These are phyloP conservation scores for Aspergillus fumigatiaffinis DNA, from an alignment of 2,329 filamentous ascomycete species.

Conservation along the genomic window DNA sequence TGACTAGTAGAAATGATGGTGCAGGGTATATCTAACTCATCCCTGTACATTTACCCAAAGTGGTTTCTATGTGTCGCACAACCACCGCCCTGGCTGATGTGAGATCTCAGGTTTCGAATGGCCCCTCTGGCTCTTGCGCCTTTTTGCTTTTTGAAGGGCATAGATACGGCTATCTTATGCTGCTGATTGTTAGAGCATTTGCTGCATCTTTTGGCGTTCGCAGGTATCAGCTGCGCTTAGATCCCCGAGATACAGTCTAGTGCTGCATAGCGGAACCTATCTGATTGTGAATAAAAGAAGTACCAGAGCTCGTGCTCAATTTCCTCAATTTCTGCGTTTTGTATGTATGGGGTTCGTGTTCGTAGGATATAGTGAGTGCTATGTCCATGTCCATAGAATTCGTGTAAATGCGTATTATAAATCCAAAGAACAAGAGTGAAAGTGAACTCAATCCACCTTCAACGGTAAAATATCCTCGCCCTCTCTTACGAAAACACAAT, in stretches of 20 bases:
- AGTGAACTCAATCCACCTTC: not conserved
- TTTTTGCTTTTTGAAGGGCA: not conserved
- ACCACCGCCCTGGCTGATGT: not conserved
- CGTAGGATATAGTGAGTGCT: not conserved
- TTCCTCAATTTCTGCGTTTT: not conserved
- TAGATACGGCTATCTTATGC: not conserved
- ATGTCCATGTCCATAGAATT: not conserved
- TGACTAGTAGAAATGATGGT: too few species aligned
- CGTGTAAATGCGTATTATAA: not conserved
- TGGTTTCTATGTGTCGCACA: not conserved
- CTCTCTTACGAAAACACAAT: slow-evolving; percentile 37
- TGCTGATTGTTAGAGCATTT: too few species aligned
- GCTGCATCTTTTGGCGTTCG: too few species aligned
- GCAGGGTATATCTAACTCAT: not conserved
- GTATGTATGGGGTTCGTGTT: not conserved
- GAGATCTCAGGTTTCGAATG: not conserved
- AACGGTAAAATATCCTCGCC: slow-evolving; percentile 11
- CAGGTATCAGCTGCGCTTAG: not conserved
- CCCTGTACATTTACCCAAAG: not conserved
- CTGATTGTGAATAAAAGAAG: not conserved
- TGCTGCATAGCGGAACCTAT: not conserved
- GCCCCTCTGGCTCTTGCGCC: not conserved
- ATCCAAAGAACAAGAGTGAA: not conserved
- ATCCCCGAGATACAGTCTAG: not conserved
- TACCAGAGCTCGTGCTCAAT: not conserved